Evolutionary conservation across 2,329 filamentous ascomycete genomes (phyloP), one percentile per base, ranked within the genome.

Genomic region (Simplicillium aogashimaense): DNA sequence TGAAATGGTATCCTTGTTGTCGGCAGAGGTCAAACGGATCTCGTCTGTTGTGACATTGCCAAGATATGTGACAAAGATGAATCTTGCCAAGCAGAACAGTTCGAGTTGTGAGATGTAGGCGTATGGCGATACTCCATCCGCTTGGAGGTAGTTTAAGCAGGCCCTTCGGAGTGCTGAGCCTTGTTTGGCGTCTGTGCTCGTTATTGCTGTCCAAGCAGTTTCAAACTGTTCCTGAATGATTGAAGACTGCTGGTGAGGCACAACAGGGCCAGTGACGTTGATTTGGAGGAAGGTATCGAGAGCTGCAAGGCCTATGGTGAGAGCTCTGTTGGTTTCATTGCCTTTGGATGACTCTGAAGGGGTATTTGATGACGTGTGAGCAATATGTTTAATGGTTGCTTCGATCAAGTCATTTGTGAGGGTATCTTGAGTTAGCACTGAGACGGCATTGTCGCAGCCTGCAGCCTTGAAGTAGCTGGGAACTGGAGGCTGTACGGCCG

Each of bases 91-190:
- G 47, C 79, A 81, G 46, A 97, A 84, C 1, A 97, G 71, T 55
- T 95, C 87, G 12, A 95, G 70, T 47, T 84, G 75, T 1, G 89
- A 87, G 15, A 88, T 88, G 43, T 94, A 72, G 36, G 81, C 77
- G 60, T 97, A 98, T 0, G 85, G 83, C 1, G 85, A 82, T 35
- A 94, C 82, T 10, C 92, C 92, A 57, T 98, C 92, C 1, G 87
- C 71, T 17, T 81, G 77, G 8, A 97, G 69, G 13, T 75, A 76
- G 3, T 64, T 63, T n/a, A 94, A 66, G 38, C 88, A 78, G 14
- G 70, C 60, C 45, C 70, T 69, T 40, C 74, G 68, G 13, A 81
- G 52, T 1, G 58, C 54, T 29, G 29, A 29, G 20, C 20, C 20
- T 25, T 25, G 20, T 25, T 25, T 25, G 20, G 20, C 20, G 20